Conservation (phyloP, 1,284 basidiomycete genomes). For the Termitomyces sp. region DNA sequence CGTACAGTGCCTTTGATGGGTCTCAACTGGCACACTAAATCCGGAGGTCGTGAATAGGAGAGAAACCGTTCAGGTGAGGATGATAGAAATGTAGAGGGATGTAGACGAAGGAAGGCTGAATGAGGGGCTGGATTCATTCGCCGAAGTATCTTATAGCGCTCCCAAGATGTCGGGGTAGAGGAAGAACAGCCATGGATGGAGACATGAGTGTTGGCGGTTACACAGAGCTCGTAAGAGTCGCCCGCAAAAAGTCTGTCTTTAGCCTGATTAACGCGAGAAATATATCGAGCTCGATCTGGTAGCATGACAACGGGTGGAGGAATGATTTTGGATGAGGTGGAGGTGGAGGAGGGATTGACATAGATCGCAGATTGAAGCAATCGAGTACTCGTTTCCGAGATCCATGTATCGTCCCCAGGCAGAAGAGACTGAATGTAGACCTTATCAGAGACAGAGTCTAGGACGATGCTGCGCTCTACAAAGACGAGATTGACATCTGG, state of each 20-base stretch:
- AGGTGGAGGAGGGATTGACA: neutral
- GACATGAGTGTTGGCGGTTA: constrained; percentile 75
- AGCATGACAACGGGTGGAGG: constrained; percentile 34
- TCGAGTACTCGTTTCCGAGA: constrained; percentile 33
- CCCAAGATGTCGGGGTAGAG: constrained; percentile 57
- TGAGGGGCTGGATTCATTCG: constrained; percentile 87
- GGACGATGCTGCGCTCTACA: constrained; percentile 68
- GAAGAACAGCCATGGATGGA: constrained; percentile 29
- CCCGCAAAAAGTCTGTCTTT: constrained; percentile 79
- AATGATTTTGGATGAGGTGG: constrained; percentile 13
- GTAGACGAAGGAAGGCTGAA: constrained; percentile 77
- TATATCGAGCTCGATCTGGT: constrained; percentile 62
- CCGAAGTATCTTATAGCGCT: constrained; percentile 69
- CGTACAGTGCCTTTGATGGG: constrained; percentile 93
- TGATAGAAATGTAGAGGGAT: constrained; percentile 59
- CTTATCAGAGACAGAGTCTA: constrained; percentile 47
- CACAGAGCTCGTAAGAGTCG: constrained; percentile 94
- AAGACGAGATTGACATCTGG: constrained; percentile 71
- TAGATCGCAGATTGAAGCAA: constrained; percentile 20
- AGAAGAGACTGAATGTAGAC: constrained; percentile 62
- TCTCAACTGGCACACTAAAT: constrained; percentile 73
- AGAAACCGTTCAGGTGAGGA: constrained; percentile 95
- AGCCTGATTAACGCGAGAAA: constrained; percentile 66
- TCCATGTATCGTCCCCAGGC: constrained; percentile 55
- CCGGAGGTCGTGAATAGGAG: constrained; percentile 69